A percentile compares a stretch with the other conserved stretches of the same genome.
phyloP scores from a whole-genome alignment of 2,329 filamentous ascomycete species.

The Geosmithia flava region DNA sequence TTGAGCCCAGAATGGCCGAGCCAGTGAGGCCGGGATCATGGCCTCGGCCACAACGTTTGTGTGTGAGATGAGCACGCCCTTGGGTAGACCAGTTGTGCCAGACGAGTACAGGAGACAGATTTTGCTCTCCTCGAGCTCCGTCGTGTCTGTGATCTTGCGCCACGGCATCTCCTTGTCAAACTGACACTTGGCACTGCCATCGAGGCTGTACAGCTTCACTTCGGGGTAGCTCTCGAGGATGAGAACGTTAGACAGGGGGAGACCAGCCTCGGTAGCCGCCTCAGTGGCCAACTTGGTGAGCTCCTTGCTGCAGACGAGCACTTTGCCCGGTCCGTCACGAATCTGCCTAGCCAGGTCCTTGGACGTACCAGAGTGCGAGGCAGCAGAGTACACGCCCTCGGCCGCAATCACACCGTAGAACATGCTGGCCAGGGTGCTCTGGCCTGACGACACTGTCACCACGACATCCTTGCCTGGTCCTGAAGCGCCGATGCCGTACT shows the following conservation, averaged over 20 bases:
- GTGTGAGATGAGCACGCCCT: conserved; percentile 33
- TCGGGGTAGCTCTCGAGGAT: conserved; percentile 28
- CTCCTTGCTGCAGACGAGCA: conserved; percentile 33
- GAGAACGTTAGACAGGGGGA: conserved; percentile 33
- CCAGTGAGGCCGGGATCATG: conserved; percentile 15
- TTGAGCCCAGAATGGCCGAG: conserved; percentile 14
- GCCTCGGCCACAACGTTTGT: conserved; percentile 26
- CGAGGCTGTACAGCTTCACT: conserved; percentile 12
- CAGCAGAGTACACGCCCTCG: conserved; percentile 45
- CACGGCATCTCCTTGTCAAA: conserved; percentile 31
- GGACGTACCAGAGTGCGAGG: conserved; percentile 34
- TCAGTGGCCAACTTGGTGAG: conserved; percentile 31
- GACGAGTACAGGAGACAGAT: conserved; percentile 34
- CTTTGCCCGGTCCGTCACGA: conserved; percentile 20
- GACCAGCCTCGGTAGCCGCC: conserved; percentile 31
- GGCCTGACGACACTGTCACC: conserved; percentile 42
- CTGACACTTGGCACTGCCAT: conserved; percentile 9
- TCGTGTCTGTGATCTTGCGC: conserved; percentile 36
- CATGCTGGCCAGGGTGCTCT: conserved; percentile 38
- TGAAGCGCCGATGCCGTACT: conserved; percentile 35
- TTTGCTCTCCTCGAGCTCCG: conserved; percentile 25
- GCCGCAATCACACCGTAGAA: conserved; percentile 46
- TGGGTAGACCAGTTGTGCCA: conserved; percentile 34
- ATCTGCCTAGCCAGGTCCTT: conserved; percentile 36
- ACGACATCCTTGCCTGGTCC: conserved; percentile 40